A percentile compares a stretch with the other conserved stretches of the same genome.
Conservation (phyloP, 306 rosid genomes). For the Spatholobus suberectus region DNA sequence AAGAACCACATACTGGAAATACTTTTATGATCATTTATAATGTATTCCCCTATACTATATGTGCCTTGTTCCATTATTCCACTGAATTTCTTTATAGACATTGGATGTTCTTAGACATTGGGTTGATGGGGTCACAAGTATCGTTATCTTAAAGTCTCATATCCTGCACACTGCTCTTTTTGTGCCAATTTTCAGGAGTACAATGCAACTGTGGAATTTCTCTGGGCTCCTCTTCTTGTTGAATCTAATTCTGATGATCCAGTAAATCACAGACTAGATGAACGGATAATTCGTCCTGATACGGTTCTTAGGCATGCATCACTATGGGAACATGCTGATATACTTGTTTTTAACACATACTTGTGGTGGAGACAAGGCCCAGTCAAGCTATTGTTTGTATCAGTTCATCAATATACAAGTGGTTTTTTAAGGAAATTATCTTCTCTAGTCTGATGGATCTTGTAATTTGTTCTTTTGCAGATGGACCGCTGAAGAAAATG, state of each 20-base stretch:
- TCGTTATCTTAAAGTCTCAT: constrained; percentile 13
- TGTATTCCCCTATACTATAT: not conserved
- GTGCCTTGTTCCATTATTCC: not conserved
- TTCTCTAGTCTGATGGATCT: constrained; percentile 22
- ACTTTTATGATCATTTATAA: not conserved
- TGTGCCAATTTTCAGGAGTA: constrained; percentile 70
- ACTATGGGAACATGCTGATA: constrained; percentile 89
- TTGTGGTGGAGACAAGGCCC: constrained; percentile 99
- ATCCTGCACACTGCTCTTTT: constrained; percentile 9
- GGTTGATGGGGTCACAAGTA: constrained; percentile 19
- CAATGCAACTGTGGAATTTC: constrained; percentile 96
- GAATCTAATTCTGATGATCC: constrained; percentile 99
- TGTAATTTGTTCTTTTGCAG: constrained; percentile 50
- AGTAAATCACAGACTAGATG: constrained; percentile 84
- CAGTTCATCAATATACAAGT: not conserved
- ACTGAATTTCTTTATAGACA: not conserved
- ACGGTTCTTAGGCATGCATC: constrained; percentile 83
- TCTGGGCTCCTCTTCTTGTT: constrained; percentile 96
- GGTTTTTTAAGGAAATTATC: constrained; percentile 12
- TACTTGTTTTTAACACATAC: constrained; percentile 89
- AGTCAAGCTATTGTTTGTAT: constrained; percentile 88
- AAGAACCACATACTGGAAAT: not conserved
- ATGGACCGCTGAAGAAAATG: constrained; percentile 74
- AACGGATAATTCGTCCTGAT: constrained; percentile 93
- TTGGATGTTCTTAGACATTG: constrained; percentile 3